phyloP scores from a whole-genome alignment of 768 basidiomycete species.

The Phylloporus arenicola region DNA sequence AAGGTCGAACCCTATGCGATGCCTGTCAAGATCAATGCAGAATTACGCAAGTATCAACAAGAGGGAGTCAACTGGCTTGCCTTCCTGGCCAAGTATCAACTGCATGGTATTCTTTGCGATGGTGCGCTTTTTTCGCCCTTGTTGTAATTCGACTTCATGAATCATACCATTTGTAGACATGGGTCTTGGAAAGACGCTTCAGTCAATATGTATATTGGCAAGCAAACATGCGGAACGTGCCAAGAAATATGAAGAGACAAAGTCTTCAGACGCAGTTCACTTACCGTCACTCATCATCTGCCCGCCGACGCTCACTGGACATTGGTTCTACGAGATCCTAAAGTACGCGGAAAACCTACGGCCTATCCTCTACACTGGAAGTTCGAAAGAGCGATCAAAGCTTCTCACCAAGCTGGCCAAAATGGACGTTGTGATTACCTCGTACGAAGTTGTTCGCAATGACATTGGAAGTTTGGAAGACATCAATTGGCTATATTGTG shows the following conservation, averaged over 20 bases:
- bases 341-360: conserved; percentile 85
- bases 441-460: conserved; percentile 96
- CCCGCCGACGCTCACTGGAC: conserved; percentile 95
- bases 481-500: conserved; percentile 89
- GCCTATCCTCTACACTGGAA: conserved; percentile 86
- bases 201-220: conserved; percentile 94
- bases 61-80: conserved; percentile 99
- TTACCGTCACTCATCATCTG: conserved; percentile 94
- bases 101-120: conserved; percentile 97
- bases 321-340: conserved; percentile 97
- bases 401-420: conserved; percentile 59
- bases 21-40: conserved; percentile 85
- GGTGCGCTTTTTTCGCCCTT: conserved; percentile 42
- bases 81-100: conserved; percentile 94
- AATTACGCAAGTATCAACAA: conserved; percentile 94
- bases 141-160: neutral
- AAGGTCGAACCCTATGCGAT: conserved; percentile 90
- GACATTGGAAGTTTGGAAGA: conserved; percentile 74
- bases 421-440: conserved; percentile 92
- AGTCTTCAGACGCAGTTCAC: conserved; percentile 73
- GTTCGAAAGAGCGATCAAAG: conserved; percentile 70
- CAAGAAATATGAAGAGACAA: conserved; percentile 56
- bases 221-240: conserved; percentile 89
- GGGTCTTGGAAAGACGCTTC: conserved; percentile 97
- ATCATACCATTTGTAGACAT: conserved; percentile 58